Evolutionary conservation across 768 basidiomycete genomes (phyloP), one percentile per base, ranked within the genome.

Genomic region (Lyophyllum shimeji): DNA sequence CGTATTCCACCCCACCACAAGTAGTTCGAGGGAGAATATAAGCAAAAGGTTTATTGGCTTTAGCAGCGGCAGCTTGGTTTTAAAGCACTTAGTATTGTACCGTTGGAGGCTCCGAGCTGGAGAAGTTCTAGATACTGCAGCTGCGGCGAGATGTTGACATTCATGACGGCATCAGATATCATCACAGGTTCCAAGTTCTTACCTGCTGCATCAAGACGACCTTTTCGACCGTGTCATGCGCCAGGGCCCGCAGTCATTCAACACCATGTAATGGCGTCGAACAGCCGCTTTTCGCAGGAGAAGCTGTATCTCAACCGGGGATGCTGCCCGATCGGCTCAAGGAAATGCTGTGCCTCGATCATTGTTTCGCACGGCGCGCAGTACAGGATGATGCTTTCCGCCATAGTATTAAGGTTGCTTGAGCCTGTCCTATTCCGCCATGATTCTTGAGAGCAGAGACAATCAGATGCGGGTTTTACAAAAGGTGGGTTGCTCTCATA

Each of bases 351-450:
- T 25, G 45, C 23, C 43, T 44, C 23, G 15, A 25, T 23, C 45
- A 25, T 13, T 27, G 45, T 46, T 53, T 58, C 57, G 43, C 57
- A 58, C 53, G 57, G 18, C 37, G 52, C 57, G 53, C 57, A 58
- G 57, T 34, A 15, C 45, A 18, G 13, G 44, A n/a, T n/a, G n/a
- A n/a, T n/a, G n/a, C n/a, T n/a, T n/a, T 13, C 42, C 42, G 2
- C 34, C 29, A 27, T 18, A 24, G 50, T 29, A 40, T 7, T 7
- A 48, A 23, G 31, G 5, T 11, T 13, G 2, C 15, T 8, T n/a
- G n/a, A 44, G 9, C 17, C 44, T 6, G 12, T n/a, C 18, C 29
- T 27, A 43, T 27, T n/a, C 20, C 40, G 9, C 33, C 20, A 60
- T 60, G 55, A 53, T 60, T 23, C 48, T 60, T 20, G 34, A 37